These are phyloP conservation scores for Emergomyces pasteurianus DNA, from an alignment of 2,329 filamentous ascomycete genomes.

Conservation along the genomic window DNA sequence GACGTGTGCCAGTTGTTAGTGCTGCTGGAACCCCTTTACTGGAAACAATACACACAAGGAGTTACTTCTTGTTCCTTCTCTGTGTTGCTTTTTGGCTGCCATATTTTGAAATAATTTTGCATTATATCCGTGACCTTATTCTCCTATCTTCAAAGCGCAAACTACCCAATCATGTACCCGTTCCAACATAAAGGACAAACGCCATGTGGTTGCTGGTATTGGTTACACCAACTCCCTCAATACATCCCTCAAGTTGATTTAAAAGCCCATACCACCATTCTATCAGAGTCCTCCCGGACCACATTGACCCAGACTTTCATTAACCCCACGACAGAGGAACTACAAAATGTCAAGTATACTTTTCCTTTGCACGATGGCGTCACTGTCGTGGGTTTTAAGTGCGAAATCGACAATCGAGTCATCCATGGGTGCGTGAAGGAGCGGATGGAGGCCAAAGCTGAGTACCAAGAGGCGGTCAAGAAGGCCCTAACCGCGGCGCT, in stretches of 20 bases:
- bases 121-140: neutral
- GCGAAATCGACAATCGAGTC: constrained; percentile 45
- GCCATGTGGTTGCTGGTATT: neutral
- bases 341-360: constrained; percentile 49
- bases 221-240: constrained; percentile 11
- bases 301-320: constrained; percentile 47
- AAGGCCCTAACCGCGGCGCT: constrained; percentile 52
- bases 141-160: neutral
- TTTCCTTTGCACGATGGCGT: constrained; percentile 65
- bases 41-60: neutral
- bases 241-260: constrained; percentile 50
- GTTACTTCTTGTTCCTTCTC: neutral
- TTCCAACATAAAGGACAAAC: neutral
- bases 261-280: constrained; percentile 48
- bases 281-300: constrained; percentile 43
- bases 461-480: constrained; percentile 47
- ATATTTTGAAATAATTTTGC: neutral
- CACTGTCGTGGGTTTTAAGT: constrained; percentile 56
- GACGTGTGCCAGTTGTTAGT: neutral
- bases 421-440: constrained; percentile 55
- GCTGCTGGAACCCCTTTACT: no score
- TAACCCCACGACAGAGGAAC: constrained; percentile 40
- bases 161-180: neutral
- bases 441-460: constrained; percentile 47
- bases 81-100: neutral